Conservation (phyloP, 2,329 filamentous ascomycete species). For the Aureobasidium leucospermi region DNA sequence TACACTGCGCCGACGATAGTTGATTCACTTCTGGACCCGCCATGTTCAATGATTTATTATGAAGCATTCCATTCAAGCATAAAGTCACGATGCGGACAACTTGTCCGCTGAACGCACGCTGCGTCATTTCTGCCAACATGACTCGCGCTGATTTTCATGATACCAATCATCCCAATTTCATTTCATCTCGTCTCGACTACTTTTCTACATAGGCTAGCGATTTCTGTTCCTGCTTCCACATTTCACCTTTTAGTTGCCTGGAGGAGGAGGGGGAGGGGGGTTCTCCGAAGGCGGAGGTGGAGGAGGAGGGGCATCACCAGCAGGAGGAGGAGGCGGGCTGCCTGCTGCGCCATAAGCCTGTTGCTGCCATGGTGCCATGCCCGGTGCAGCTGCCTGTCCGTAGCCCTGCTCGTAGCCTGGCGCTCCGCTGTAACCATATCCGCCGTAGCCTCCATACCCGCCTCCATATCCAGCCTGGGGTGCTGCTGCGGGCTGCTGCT, state of each 20-base stretch:
- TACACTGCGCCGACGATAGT: conserved; percentile 59
- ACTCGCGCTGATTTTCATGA: not conserved
- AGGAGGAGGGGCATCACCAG: conserved; percentile 48
- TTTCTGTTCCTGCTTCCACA: not conserved
- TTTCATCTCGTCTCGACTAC: not conserved
- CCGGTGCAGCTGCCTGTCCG: conserved; percentile 25
- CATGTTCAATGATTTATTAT: not conserved
- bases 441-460: conserved; percentile 14
- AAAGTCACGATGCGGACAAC: not conserved
- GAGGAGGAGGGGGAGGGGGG: conserved; percentile 53
- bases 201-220: not conserved
- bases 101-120: not conserved
- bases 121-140: not conserved
- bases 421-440: conserved; percentile 14
- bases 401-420: conserved; percentile 21
- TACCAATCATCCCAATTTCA: not conserved
- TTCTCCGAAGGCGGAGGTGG: conserved; percentile 55
- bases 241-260: not conserved
- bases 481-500: conserved; percentile 14
- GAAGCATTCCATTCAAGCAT: not conserved
- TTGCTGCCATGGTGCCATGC: conserved; percentile 16
- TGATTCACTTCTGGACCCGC: conserved; percentile 19
- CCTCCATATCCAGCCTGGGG: conserved; percentile 18
- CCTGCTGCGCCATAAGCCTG: conserved; percentile 17
- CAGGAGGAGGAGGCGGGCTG: conserved; percentile 46